Percentiles rank a stretch among this genome's conserved stretches.
Conservation (phyloP, 2,329 filamentous ascomycete species). For the Pyricularia sp. region DNA sequence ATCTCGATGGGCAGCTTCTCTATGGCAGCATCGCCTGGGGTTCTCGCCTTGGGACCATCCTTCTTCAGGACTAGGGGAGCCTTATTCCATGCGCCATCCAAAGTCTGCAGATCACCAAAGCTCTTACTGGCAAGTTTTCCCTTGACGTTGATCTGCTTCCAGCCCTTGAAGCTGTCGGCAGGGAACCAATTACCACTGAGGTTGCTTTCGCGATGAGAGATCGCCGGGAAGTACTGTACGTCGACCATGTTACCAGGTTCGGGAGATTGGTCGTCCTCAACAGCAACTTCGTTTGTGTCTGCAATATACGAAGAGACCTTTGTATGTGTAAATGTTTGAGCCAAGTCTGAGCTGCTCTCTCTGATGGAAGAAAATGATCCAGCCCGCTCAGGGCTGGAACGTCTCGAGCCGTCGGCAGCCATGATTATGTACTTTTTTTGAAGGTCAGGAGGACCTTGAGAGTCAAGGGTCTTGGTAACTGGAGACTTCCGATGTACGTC, state of each 20-base stretch:
- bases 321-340: slow-evolving; percentile 54
- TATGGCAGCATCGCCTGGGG: slow-evolving; percentile 44
- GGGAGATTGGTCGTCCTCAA: slow-evolving; percentile 40
- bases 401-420: slow-evolving; percentile 9
- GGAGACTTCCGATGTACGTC: neutral
- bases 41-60: slow-evolving; percentile 8
- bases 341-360: slow-evolving; percentile 47
- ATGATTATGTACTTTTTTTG: slow-evolving; percentile 17
- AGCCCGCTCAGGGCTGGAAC: slow-evolving; percentile 23
- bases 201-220: slow-evolving; percentile 44
- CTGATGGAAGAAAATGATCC: slow-evolving; percentile 53
- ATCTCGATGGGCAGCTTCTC: slow-evolving; percentile 64
- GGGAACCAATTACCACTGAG: slow-evolving; percentile 52
- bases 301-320: slow-evolving; percentile 50
- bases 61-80: neutral
- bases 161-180: slow-evolving; percentile 48
- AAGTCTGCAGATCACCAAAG: slow-evolving; percentile 47
- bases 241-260: slow-evolving; percentile 23
- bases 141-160: slow-evolving; percentile 52
- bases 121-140: slow-evolving; percentile 52
- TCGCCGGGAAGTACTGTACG: slow-evolving; percentile 38
- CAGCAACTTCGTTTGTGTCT: slow-evolving; percentile 35
- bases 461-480: neutral
- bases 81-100: slow-evolving; percentile 44
- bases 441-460: neutral